These are phyloP conservation scores for Fusarium sp. DNA, from an alignment of 2,329 filamentous ascomycete genomes.

Conservation along the genomic window DNA sequence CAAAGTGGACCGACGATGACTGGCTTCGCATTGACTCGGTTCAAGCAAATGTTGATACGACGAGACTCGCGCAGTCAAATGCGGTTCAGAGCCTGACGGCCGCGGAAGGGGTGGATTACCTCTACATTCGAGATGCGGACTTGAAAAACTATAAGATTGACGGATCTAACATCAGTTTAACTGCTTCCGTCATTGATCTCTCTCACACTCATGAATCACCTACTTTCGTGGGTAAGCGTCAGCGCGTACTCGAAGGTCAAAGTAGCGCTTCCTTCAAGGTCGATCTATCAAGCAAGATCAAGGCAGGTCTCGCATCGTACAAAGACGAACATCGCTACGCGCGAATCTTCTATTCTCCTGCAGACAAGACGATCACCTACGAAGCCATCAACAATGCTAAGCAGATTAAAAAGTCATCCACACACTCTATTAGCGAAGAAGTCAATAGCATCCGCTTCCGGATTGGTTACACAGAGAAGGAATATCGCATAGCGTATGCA, in stretches of 20 bases:
- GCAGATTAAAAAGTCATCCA: constrained; percentile 1
- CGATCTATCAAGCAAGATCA: not conserved
- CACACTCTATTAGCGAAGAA: not conserved
- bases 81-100: not conserved
- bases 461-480: constrained; percentile 14
- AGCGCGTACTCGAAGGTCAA: constrained; percentile 5
- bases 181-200: constrained; percentile 1
- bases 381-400: constrained; percentile 11
- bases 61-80: not conserved
- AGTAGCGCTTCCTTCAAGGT: constrained; percentile 1
- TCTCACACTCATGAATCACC: constrained; percentile 4
- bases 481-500: constrained; percentile 3
- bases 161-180: constrained; percentile 4
- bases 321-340: constrained; percentile 25
- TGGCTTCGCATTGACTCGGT: constrained; percentile 12
- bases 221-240: constrained; percentile 17
- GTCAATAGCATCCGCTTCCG: not conserved
- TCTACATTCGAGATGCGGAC: constrained; percentile 14
- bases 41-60: not conserved
- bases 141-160: constrained; percentile 13
- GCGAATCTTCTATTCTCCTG: not conserved
- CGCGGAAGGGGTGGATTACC: constrained; percentile 5
- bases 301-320: not conserved
- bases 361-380: not conserved
- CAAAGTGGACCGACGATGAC: constrained; percentile 6